A percentile compares a stretch with the other conserved stretches of the same genome.
Conservation (phyloP, 495 filamentous ascomycete genomes). For the Penicillium fimorum region DNA sequence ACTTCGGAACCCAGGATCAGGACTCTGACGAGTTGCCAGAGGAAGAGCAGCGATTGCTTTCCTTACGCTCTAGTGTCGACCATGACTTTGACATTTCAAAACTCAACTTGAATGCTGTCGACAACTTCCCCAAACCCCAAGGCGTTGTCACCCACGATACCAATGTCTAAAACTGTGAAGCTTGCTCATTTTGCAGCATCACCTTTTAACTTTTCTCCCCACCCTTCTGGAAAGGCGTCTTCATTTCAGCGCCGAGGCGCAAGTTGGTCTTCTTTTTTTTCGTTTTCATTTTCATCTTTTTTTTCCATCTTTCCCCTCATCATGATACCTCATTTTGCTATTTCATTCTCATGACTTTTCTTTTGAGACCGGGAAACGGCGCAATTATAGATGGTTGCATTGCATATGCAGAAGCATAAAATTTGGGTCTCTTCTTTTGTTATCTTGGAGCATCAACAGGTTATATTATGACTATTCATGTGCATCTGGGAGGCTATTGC, state of each 20-base stretch:
- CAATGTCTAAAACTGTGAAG: slow-evolving; percentile 2
- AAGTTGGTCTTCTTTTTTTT: slow-evolving; percentile 3
- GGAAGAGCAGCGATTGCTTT: slow-evolving; percentile 43
- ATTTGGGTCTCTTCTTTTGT: slow-evolving; percentile 18
- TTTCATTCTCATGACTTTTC: slow-evolving; percentile 14
- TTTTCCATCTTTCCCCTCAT: slow-evolving; percentile 17
- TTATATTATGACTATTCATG: slow-evolving; percentile 36
- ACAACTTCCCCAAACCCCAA: slow-evolving; percentile 14
- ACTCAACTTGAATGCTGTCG: slow-evolving; percentile 23
- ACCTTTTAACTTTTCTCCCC: slow-evolving; percentile 7
- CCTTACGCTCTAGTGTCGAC: slow-evolving; percentile 43
- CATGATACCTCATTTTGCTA: slow-evolving; percentile 17
- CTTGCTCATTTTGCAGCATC: neutral
- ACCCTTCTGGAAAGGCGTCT: slow-evolving; percentile 20
- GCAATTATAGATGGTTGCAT: slow-evolving; percentile 28
- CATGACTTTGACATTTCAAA: slow-evolving; percentile 35
- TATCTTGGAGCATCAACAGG: slow-evolving; percentile 32
- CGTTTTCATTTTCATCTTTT: slow-evolving; percentile 11
- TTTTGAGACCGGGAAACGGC: slow-evolving; percentile 21
- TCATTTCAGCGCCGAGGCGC: slow-evolving; percentile 10
- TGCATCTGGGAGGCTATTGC: slow-evolving; percentile 46
- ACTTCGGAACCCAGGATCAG: slow-evolving; percentile 24
- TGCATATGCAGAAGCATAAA: slow-evolving; percentile 25
- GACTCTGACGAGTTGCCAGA: slow-evolving; percentile 23
- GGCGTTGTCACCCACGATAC: slow-evolving; percentile 8